Evolutionary conservation across 2,329 filamentous ascomycete species (phyloP).

Genomic region (Neonectria neomacrospora): DNA sequence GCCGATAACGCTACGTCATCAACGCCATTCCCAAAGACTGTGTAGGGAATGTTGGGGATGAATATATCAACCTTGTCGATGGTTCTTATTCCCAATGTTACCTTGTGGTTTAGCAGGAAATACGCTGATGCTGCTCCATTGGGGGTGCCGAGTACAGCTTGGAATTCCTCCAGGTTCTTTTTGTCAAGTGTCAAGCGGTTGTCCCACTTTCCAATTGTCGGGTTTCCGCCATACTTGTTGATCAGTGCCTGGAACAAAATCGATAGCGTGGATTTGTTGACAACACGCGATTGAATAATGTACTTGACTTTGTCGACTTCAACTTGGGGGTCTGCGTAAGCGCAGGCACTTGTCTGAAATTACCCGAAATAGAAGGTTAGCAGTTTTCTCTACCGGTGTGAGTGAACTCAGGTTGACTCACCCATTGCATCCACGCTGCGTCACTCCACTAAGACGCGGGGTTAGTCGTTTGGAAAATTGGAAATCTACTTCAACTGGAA

Average conservation of each 20-base stretch:
- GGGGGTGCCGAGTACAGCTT: conserved; percentile 19
- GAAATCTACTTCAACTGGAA: background rate
- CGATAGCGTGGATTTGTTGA: conserved; percentile 6
- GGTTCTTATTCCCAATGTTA: conserved; percentile 7
- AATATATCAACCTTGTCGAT: conserved; percentile 28
- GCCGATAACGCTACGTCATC: background rate
- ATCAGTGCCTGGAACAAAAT: conserved; percentile 16
- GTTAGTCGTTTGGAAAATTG: background rate
- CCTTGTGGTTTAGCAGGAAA: conserved; percentile 25
- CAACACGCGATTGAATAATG: conserved; percentile 17
- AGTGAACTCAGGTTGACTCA: too few species aligned
- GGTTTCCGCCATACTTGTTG: conserved; percentile 1
- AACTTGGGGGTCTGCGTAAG: background rate
- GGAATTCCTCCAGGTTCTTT: conserved; percentile 10
- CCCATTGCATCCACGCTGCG: conserved; percentile 22
- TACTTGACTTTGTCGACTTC: conserved; percentile 11
- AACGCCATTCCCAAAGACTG: background rate
- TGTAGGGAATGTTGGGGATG: conserved; percentile 4
- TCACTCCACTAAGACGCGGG: conserved; percentile 19
- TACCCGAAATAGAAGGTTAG: background rate
- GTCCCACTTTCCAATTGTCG: conserved; percentile 15
- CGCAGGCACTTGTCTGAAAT: conserved; percentile 3
- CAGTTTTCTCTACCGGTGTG: background rate
- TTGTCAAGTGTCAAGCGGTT: conserved; percentile 10
- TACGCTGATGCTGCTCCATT: conserved; percentile 17